A percentile compares a stretch with the other conserved stretches of the same genome.
phyloP scores from a whole-genome alignment of 768 basidiomycete genomes.

The Russula lepida region DNA sequence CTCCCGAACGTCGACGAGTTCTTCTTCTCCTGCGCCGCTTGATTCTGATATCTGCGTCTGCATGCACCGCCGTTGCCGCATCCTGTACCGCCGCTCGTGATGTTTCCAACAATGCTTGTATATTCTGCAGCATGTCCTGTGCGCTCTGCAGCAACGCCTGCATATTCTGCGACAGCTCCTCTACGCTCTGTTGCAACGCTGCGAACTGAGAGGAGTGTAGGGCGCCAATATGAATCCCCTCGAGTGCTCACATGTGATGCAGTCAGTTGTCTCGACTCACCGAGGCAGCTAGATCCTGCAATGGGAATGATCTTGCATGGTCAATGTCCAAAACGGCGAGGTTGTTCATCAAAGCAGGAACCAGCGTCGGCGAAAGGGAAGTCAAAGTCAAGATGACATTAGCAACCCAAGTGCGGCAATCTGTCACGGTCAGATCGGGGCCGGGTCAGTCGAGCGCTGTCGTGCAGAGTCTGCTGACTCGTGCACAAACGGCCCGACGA shows the following conservation, averaged over 20 bases:
- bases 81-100: background rate
- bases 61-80: background rate
- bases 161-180: conserved; percentile 6
- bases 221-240: background rate
- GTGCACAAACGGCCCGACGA: background rate
- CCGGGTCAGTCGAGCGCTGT: no score
- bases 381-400: no score
- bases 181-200: conserved; percentile 16
- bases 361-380: background rate
- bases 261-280: background rate
- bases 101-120: conserved; percentile 2
- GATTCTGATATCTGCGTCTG: background rate
- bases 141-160: background rate
- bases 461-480: no score
- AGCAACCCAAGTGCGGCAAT: no score
- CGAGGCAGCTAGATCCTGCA: background rate
- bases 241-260: background rate
- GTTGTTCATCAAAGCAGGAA: conserved; percentile 1
- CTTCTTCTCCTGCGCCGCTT: background rate
- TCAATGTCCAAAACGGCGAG: background rate
- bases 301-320: background rate
- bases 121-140: conserved; percentile 5
- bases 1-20: background rate
- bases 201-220: conserved; percentile 11
- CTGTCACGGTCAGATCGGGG: no score